Conservation (phyloP, 2,329 filamentous ascomycete species). For the Exophiala dermatitidis region DNA sequence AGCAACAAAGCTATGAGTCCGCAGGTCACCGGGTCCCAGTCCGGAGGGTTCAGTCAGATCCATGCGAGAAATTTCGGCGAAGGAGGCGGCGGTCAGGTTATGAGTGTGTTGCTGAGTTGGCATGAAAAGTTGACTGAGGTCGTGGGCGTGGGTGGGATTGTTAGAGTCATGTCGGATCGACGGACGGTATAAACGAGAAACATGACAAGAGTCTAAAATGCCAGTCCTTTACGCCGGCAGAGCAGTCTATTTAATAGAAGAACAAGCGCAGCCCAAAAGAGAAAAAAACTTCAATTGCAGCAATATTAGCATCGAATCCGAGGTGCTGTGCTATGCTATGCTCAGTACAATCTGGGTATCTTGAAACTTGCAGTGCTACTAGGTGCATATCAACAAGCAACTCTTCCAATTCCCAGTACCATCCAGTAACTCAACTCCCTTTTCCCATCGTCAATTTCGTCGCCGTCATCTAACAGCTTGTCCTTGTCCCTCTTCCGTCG, state of each 20-base stretch:
- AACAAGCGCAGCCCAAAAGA: too few relatives aligned
- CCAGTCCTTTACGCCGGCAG: neutral
- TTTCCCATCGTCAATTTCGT: constrained; percentile 62
- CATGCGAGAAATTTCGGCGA: constrained; percentile 50
- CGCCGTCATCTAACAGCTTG: constrained; percentile 29
- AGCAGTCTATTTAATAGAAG: neutral
- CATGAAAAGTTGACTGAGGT: constrained; percentile 97
- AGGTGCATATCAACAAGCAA: constrained; percentile 38
- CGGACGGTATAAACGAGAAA: constrained; percentile 62
- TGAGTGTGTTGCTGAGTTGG: constrained; percentile 97
- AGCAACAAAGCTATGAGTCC: constrained; percentile 40
- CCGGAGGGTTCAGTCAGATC: constrained; percentile 65
- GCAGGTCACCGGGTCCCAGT: constrained; percentile 59
- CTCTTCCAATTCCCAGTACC: constrained; percentile 78
- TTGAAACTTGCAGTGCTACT: too few relatives aligned
- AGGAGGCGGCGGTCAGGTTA: constrained; percentile 71
- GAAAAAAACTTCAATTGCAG: too few relatives aligned
- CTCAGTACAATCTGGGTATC: too few relatives aligned
- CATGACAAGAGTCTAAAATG: neutral
- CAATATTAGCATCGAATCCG: too few relatives aligned
- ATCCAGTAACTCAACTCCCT: constrained; percentile 94
- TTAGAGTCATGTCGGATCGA: constrained; percentile 92
- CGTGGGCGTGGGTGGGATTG: constrained; percentile 84
- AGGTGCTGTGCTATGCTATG: too few relatives aligned
- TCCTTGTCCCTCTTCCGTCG: constrained; percentile 29